These are phyloP conservation scores for Fraxinus xanthoxyloides DNA, from an alignment of 305 asterid species.

Conservation along the genomic window DNA sequence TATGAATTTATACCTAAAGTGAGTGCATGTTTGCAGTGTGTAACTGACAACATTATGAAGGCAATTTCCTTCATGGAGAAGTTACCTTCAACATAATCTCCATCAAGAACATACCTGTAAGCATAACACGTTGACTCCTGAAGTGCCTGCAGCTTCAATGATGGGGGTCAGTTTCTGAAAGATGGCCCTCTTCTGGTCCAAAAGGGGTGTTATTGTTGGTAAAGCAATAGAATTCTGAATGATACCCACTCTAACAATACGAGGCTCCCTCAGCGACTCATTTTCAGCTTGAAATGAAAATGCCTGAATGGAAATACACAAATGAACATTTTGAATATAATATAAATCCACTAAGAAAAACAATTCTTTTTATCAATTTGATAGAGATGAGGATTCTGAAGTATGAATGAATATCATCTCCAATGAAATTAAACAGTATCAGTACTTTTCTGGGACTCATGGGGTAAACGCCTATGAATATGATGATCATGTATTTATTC, in stretches of 20 bases:
- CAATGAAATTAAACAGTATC: not conserved
- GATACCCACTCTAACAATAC: constrained; percentile 78
- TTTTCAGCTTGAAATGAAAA: constrained; percentile 65
- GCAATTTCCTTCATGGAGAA: not conserved
- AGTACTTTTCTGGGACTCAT: not conserved
- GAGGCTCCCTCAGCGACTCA: constrained; percentile 74
- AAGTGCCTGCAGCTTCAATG: constrained; percentile 81
- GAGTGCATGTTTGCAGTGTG: not conserved
- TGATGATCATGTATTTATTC: not conserved
- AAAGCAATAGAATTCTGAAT: constrained; percentile 75
- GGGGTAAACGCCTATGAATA: not conserved
- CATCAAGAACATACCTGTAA: constrained; percentile 58
- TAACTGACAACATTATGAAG: not conserved
- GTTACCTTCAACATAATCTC: not conserved
- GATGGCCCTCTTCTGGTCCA: constrained; percentile 70
- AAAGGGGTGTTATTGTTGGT: constrained; percentile 64
- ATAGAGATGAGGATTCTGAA: not conserved
- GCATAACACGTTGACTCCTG: constrained; percentile 83
- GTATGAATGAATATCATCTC: constrained; percentile 7
- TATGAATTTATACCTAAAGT: not conserved
- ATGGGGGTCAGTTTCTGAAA: constrained; percentile 68
- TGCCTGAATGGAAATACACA: constrained; percentile 41
- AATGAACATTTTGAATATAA: not conserved
- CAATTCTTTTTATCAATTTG: not conserved
- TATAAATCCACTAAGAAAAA: not conserved